These are phyloP conservation scores for Populus deltoides DNA, from an alignment of 345 rosid species.

Conservation along the genomic window DNA sequence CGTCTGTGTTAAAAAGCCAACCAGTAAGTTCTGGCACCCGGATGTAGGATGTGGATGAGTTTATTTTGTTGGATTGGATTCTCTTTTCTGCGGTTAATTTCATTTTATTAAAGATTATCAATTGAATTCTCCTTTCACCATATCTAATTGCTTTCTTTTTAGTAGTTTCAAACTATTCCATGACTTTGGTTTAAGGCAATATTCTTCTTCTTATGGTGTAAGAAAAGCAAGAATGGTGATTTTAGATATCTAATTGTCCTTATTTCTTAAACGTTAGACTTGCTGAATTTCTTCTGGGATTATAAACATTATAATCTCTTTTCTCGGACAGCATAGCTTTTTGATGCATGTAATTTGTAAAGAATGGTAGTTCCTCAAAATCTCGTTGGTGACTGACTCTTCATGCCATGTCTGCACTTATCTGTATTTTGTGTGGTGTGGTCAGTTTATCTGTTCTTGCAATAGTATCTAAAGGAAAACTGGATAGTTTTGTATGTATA, in stretches of 20 bases:
- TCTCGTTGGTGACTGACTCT: background rate
- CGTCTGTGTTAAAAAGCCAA: conserved; percentile 35
- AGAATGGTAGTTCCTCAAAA: background rate
- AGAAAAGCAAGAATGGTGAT: background rate
- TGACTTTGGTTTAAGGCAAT: background rate
- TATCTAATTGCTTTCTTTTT: conserved; percentile 2
- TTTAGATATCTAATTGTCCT: background rate
- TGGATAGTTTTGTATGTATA: too few species aligned
- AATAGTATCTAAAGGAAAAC: too few species aligned
- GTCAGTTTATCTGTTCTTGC: too few species aligned
- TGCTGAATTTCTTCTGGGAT: background rate
- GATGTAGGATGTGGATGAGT: conserved; percentile 41
- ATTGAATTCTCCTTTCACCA: conserved; percentile 11
- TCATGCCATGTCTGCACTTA: background rate
- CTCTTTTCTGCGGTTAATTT: conserved; percentile 12
- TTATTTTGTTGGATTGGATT: conserved; percentile 27
- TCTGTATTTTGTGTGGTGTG: too few species aligned
- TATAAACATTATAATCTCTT: background rate
- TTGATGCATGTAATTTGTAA: background rate
- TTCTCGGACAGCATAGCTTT: background rate
- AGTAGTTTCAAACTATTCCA: conserved; percentile 6
- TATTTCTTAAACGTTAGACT: background rate
- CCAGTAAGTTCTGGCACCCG: conserved; percentile 20
- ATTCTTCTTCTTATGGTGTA: background rate
- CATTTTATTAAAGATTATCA: conserved; percentile 22